These are phyloP conservation scores for Microdochium nivale DNA, from an alignment of 2,329 filamentous ascomycete species.

Conservation along the genomic window DNA sequence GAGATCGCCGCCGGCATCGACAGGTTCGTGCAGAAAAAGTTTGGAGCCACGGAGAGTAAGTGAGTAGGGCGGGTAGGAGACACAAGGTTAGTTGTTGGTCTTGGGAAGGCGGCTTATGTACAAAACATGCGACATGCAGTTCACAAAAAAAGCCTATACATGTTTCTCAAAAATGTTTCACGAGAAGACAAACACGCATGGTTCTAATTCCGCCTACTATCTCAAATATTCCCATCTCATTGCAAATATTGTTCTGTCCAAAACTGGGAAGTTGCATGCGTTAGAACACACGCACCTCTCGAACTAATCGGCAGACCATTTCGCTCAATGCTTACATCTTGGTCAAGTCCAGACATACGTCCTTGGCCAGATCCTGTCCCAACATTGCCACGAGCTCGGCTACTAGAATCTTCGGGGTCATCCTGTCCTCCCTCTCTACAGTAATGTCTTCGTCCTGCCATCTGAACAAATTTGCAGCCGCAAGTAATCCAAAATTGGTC, in stretches of 20 bases:
- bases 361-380: constrained; percentile 48
- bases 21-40: constrained; percentile 8
- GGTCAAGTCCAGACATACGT: constrained; percentile 50
- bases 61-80: not conserved
- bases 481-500: constrained; percentile 22
- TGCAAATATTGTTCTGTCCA: too few relatives aligned
- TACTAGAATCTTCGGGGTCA: constrained; percentile 51
- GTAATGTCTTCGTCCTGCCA: constrained; percentile 49
- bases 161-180: too few relatives aligned
- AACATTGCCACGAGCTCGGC: constrained; percentile 60
- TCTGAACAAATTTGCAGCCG: constrained; percentile 28
- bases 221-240: too few relatives aligned
- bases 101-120: not conserved
- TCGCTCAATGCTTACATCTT: not conserved
- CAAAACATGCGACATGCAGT: too few relatives aligned
- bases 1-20: constrained; percentile 11
- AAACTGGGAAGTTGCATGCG: too few relatives aligned
- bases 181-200: too few relatives aligned
- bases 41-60: not conserved
- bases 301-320: too few relatives aligned
- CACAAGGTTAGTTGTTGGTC: not conserved
- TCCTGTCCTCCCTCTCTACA: constrained; percentile 21
- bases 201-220: too few relatives aligned
- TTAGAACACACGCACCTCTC: too few relatives aligned
- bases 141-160: too few relatives aligned